These are phyloP conservation scores for Pyrenophora seminiperda DNA, from an alignment of 2,329 filamentous ascomycete species.

Conservation along the genomic window DNA sequence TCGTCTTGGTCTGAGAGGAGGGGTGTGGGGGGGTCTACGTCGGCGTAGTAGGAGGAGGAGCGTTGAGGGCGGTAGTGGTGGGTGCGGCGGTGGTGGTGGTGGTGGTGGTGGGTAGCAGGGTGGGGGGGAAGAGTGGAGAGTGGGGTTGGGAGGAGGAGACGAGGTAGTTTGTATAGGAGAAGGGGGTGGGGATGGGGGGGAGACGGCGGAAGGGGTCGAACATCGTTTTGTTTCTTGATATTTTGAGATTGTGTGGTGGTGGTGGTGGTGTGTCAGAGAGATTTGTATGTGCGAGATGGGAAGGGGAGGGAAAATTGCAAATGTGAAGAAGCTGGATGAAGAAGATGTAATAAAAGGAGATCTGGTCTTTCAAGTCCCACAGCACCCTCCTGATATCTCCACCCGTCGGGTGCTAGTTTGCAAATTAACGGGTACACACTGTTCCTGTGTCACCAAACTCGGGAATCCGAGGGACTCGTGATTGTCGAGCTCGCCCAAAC, in stretches of 20 bases:
- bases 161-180: constrained; percentile 1
- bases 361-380: background rate
- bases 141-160: background rate
- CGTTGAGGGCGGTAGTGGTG: too few species aligned
- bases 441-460: constrained; percentile 5
- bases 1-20: background rate
- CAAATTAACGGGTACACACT: constrained; percentile 4
- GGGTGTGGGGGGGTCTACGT: background rate
- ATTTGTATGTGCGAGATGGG: too few species aligned
- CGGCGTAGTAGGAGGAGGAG: background rate
- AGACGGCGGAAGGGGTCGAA: constrained; percentile 11
- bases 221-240: too few species aligned
- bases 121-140: background rate
- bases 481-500: constrained; percentile 6
- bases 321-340: background rate
- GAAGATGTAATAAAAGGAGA: background rate
- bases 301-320: background rate
- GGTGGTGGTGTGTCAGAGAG: too few species aligned
- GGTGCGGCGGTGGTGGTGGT: background rate
- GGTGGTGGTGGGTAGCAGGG: background rate
- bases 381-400: background rate
- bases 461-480: background rate
- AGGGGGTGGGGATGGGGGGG: background rate
- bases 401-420: constrained; percentile 2
- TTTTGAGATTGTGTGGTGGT: background rate